Base-by-base conservation (phyloP, 2,329 filamentous ascomycete genomes). In the Phialophora macrospora region DNA sequence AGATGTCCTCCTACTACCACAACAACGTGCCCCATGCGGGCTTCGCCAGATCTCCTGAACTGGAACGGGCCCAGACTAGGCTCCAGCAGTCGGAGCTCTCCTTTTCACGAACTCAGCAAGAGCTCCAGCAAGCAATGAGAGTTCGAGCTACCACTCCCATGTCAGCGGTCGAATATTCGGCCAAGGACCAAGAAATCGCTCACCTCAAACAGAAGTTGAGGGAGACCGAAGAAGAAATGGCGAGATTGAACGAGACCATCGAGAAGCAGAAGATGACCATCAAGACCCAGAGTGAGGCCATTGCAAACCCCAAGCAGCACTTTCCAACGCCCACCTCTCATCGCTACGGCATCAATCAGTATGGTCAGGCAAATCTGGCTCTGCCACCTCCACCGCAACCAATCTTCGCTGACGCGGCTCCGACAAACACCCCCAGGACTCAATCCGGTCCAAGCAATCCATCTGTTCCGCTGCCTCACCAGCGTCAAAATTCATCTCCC, bases 101-200 rank as follows among this genome's bases (percentile, higher is more conserved):
- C 17, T 60, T 60, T 52, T 62, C 64, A 9, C 49, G 57, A 49
- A 69, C 55, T 17, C 64, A 67, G 56, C 62, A 65, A 44, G 64
- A 69, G 20, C 62, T 69, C 54, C 59, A 65, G 24, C 56, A 44
- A 26, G 51, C 62, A 30, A 65, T 65, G 46, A 59, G 49, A 34
- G 46, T 51, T 12, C 59, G 67, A 44, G 62, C 67, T 7, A 62
- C 51, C n/a, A 69, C 64, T 7, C 67, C 64, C n/a, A 67, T 69
- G 67, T 67, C 67, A 17, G 55, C 48, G 17, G 55, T 51, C 20
- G 62, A 69, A 22, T 48, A 14, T 22, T 38, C 46, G 20, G 52
- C 38, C 20, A 67, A 56, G 28, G 56, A 63, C 34, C 24, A 52
- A 32, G 67, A 69, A 54, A 69, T 69, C 28, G 34, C 52, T 12